Percentiles rank a stretch among this genome's conserved stretches.
These are phyloP conservation scores for Neurospora sp. DNA, from an alignment of 495 filamentous ascomycete genomes.

Conservation along the genomic window DNA sequence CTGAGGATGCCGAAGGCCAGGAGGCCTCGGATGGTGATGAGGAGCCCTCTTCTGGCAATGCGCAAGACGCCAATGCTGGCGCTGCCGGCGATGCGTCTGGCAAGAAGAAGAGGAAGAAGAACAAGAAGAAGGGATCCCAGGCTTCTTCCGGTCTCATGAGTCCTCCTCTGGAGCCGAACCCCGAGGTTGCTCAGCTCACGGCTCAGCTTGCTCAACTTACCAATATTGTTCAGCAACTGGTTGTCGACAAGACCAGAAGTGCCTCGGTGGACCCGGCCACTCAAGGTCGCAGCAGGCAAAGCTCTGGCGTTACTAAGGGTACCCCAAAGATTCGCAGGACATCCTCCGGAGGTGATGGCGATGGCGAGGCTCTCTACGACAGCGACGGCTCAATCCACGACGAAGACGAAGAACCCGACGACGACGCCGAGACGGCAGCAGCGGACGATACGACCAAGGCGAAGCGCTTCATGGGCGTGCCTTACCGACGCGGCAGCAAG, in stretches of 20 bases:
- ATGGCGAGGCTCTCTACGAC: neutral
- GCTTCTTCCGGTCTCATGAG: neutral
- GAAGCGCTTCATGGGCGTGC: neutral
- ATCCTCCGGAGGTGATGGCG: neutral
- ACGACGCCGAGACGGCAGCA: neutral
- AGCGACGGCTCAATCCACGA: neutral
- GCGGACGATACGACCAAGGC: neutral
- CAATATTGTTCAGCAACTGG: neutral
- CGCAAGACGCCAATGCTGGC: neutral
- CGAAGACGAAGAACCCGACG: neutral
- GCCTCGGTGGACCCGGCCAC: neutral
- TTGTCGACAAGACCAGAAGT: neutral
- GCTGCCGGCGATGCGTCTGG: neutral
- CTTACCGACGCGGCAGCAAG: neutral
- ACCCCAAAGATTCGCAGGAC: neutral
- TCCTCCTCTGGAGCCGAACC: neutral
- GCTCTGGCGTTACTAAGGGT: neutral
- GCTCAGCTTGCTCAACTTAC: neutral
- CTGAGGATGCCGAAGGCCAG: neutral
- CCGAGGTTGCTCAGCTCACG: neutral
- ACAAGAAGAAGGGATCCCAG: conserved; percentile 2
- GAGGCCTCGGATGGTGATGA: neutral
- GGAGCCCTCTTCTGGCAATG: neutral
- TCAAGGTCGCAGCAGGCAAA: neutral
- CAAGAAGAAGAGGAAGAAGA: conserved; percentile 9